Base-by-base conservation (phyloP, 2,329 filamentous ascomycete species). In the Teratosphaeria epicoccoides region DNA sequence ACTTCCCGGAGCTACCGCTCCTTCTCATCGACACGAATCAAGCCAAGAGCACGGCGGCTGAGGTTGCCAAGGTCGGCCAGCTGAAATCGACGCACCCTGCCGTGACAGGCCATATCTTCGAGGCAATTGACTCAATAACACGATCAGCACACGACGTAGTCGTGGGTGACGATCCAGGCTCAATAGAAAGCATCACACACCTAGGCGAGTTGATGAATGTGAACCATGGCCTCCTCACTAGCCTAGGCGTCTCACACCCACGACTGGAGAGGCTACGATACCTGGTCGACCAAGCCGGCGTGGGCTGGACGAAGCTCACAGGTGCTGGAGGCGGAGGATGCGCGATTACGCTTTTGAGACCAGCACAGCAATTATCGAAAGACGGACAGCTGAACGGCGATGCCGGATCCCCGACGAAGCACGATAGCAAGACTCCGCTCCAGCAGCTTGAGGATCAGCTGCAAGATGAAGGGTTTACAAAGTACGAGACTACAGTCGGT, bases 301-400 rank as follows among this genome's bases (percentile, higher is more conserved):
- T 96, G 51, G 93, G 93, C 25, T 98, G 90, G 90, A 96, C 93
- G 11, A 98, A 98, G 69, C 78, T 98, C 52, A 98, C 93, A 0
- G 93, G 93, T 28, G 93, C 93, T 1, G 93, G 93, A 22, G 94
- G 93, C 11, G 94, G 93, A 52, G 93, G 93, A 2, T 97, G 94
- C 69, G 91, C 90, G 2, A 97, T 98, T 60, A 94, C 91, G 0
- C 74, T 98, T 3, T 75, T 98, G 47, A 85, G 84, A 57, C 86
- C 87, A 0, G 80, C 80, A 22, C 59, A 61, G n/a, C 26, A 29
- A 24, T 25, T 25, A 3, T 74, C 79, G 1, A 66, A 79, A 14
- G 20, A 29, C 6, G 61, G 66, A 14, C 24, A 64, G 62, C 40
- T 55, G 2, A 58, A 57, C 53, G 60, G 61, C 45, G 59, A 65